These are phyloP conservation scores for Solanum stenotomum DNA, from an alignment of 257 asterid species.

Conservation along the genomic window DNA sequence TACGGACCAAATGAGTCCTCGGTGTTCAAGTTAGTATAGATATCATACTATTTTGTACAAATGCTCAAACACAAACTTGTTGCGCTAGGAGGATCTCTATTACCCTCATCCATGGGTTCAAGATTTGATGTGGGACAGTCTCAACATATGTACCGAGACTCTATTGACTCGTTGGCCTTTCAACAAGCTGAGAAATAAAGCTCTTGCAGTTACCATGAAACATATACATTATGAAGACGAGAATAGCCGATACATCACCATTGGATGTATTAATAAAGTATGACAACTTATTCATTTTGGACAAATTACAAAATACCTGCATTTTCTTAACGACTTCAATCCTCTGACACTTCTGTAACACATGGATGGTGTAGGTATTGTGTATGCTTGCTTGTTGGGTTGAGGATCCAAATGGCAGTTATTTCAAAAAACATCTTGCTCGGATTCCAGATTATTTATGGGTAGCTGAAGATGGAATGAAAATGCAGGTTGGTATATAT, in stretches of 20 bases:
- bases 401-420: slow-evolving; percentile 60
- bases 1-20: neutral
- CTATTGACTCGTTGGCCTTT: slow-evolving; percentile 63
- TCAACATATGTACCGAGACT: slow-evolving; percentile 45
- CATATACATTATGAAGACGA: slow-evolving; percentile 75
- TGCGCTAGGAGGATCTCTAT: slow-evolving; percentile 53
- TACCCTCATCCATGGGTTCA: slow-evolving; percentile 64
- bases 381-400: slow-evolving; percentile 78
- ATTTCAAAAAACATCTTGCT: slow-evolving; percentile 64
- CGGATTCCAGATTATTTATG: slow-evolving; percentile 63
- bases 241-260: slow-evolving; percentile 55
- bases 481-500: slow-evolving; percentile 45
- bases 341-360: neutral
- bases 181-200: slow-evolving; percentile 49
- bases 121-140: slow-evolving; percentile 56
- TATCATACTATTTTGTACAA: neutral
- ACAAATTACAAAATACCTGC: neutral
- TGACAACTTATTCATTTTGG: neutral
- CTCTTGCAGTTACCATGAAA: slow-evolving; percentile 50
- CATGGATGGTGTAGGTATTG: slow-evolving; percentile 14
- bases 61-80: neutral
- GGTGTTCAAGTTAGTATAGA: neutral
- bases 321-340: neutral
- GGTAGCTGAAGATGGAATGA: slow-evolving; percentile 82
- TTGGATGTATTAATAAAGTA: slow-evolving; percentile 55